These are phyloP conservation scores for Atkinsonella texensis DNA, from an alignment of 2,329 filamentous ascomycete genomes.

Conservation along the genomic window DNA sequence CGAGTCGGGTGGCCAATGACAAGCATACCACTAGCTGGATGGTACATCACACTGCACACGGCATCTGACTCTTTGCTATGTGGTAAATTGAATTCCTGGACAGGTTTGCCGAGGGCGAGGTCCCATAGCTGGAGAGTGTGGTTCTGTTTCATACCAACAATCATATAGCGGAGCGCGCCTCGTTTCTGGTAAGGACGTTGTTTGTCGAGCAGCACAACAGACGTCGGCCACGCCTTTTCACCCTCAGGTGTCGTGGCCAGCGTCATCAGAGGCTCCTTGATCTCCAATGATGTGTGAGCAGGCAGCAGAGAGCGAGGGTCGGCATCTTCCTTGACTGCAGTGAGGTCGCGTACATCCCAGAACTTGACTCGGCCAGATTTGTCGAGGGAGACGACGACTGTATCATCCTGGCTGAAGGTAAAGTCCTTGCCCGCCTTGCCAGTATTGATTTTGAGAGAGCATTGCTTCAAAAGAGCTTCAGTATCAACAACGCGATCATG, in stretches of 20 bases:
- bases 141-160: conserved; percentile 98
- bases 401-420: conserved; percentile 92
- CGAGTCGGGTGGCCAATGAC: conserved; percentile 90
- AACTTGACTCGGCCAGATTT: conserved; percentile 95
- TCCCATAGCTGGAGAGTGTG: conserved; percentile 98
- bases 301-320: conserved; percentile 40
- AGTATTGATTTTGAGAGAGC: conserved; percentile 84
- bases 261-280: conserved; percentile 77
- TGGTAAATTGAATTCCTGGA: conserved; percentile 93
- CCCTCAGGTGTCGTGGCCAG: conserved; percentile 74
- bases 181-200: conserved; percentile 84
- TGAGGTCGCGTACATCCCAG: conserved; percentile 87
- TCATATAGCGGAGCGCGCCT: conserved; percentile 82
- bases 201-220: conserved; percentile 92
- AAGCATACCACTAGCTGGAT: conserved; percentile 84
- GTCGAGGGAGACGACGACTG: conserved; percentile 85
- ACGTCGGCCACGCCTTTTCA: conserved; percentile 95
- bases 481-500: conserved; percentile 67
- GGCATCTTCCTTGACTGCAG: conserved; percentile 37
- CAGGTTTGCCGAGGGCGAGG: conserved; percentile 83
- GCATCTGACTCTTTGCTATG: conserved; percentile 93
- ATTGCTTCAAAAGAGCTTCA: conserved; percentile 76
- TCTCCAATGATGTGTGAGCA: conserved; percentile 52
- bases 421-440: conserved; percentile 99
- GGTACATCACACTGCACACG: conserved; percentile 95